Base-by-base conservation (phyloP, 2,329 filamentous ascomycete species). In the Incumbomyces lentus region DNA sequence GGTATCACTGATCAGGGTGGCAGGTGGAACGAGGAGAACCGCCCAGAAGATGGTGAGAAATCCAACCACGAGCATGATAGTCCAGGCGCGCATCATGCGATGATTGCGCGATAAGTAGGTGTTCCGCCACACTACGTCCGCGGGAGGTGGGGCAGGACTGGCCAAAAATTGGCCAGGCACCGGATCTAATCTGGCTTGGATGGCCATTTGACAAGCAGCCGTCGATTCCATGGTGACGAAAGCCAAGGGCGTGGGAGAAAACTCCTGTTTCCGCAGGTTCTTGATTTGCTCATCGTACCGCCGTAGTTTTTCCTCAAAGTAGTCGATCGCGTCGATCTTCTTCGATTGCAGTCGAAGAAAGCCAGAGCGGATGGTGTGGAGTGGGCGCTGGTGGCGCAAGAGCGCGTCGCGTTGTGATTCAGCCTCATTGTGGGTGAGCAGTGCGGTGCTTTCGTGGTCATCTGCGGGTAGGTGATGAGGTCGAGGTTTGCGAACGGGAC, bases 201-300 rank as follows among this genome's bases (percentile, higher is more conserved):
- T 86, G 18, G 89, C 86, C 88, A 96, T 95, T 68, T 98, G 92
- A 53, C 77, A 79, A 16, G 89, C 83, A 12, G 89, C 86, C 41
- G 95, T 92, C 2, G 87, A 92, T 67, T 95, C 86, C 87, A 98
- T 93, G 0, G 92, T 96, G 33, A 98, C 86, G 63, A 98, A 95
- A 1, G 93, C 93, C 50, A 93, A 75, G 40, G 90, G 83, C 1
- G 82, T 89, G 0, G 92, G 74, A 5, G 75, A 69, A 58, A 88
- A 96, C 2, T 84, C 75, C 62, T 86, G 85, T 58, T 79, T 78
- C 22, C 92, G 79, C 10, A 87, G 78, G 6, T 67, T 66, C 6
- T 67, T 64, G 42, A 98, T 86, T 54, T 81, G 75, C 40, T 86
- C 83, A 55, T 98, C 90, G 2, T 93, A 64, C 13, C 75, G 74